These are phyloP conservation scores for Argentina anserina DNA, from an alignment of 306 rosid species.

Conservation along the genomic window DNA sequence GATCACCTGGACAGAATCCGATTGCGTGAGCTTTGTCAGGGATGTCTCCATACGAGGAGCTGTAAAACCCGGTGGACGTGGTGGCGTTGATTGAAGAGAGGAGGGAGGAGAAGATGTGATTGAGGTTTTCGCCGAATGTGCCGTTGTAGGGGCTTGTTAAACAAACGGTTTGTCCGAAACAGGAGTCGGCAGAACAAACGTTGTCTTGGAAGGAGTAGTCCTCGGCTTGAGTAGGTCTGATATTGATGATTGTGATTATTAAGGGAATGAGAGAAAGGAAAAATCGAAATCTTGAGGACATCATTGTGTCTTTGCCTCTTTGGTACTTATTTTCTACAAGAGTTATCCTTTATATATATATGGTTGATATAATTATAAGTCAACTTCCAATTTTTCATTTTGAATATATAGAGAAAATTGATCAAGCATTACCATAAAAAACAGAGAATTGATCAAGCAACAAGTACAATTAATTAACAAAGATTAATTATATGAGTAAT, in stretches of 20 bases:
- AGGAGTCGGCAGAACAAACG: not conserved
- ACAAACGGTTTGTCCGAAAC: no score
- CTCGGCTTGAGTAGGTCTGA: not conserved
- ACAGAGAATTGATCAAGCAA: no score
- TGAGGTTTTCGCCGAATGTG: not conserved
- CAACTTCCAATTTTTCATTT: no score
- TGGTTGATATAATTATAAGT: no score
- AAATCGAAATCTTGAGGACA: not conserved
- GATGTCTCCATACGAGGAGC: not conserved
- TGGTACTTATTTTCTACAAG: no score
- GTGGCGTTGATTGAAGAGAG: not conserved
- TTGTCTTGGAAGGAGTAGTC: not conserved
- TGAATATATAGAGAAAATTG: no score
- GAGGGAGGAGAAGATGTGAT: not conserved
- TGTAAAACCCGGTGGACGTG: slow-evolving; percentile 8
- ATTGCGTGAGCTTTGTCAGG: not conserved
- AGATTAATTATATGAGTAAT: no score
- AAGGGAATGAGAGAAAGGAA: not conserved
- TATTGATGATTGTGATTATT: not conserved
- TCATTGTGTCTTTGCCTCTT: not conserved
- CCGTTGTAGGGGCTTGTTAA: not conserved
- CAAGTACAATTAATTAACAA: no score
- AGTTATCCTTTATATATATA: no score
- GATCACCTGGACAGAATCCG: slow-evolving; percentile 14
- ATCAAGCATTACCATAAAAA: no score